Percentiles rank a stretch among this genome's conserved stretches.
Conservation (phyloP, 495 filamentous ascomycete genomes). For the Lasiosphaeria ovina region DNA sequence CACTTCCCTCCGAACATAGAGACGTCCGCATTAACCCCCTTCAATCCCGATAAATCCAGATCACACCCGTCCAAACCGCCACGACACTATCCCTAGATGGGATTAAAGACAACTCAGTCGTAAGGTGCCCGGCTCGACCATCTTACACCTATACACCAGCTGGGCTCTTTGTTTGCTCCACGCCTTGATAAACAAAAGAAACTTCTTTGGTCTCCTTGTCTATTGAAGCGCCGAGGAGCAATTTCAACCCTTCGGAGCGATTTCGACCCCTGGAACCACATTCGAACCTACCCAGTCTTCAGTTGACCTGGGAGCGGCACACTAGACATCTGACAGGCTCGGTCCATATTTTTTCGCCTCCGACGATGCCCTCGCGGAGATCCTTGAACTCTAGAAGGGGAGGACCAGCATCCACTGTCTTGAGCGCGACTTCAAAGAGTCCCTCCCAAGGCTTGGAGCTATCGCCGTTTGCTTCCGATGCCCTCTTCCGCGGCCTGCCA, state of each 20-base stretch:
- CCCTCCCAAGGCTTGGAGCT: constrained; percentile 42
- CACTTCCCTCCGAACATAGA: too few species aligned
- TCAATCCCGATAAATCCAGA: too few species aligned
- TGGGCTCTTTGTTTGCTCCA: too few species aligned
- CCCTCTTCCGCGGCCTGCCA: constrained; percentile 29
- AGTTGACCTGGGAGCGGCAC: constrained; percentile 39
- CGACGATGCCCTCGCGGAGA: constrained; percentile 38
- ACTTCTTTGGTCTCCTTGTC: too few species aligned
- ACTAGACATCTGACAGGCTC: constrained; percentile 45
- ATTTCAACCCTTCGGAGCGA: not conserved
- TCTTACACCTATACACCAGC: too few species aligned
- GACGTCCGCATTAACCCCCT: too few species aligned
- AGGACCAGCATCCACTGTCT: constrained; percentile 32
- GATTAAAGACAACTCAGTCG: too few species aligned
- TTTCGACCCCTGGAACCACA: not conserved
- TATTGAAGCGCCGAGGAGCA: not conserved
- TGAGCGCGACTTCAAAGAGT: constrained; percentile 40
- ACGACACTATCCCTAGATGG: too few species aligned
- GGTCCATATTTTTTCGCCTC: constrained; percentile 47
- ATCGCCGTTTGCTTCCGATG: constrained; percentile 23
- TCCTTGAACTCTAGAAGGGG: constrained; percentile 43
- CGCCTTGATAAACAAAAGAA: too few species aligned
- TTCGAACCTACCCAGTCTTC: constrained; percentile 14
- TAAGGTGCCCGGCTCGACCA: too few species aligned
- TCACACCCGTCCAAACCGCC: too few species aligned